These are phyloP conservation scores for Phenoliferia sp. DNA, from an alignment of 1,284 basidiomycete genomes.

Conservation along the genomic window DNA sequence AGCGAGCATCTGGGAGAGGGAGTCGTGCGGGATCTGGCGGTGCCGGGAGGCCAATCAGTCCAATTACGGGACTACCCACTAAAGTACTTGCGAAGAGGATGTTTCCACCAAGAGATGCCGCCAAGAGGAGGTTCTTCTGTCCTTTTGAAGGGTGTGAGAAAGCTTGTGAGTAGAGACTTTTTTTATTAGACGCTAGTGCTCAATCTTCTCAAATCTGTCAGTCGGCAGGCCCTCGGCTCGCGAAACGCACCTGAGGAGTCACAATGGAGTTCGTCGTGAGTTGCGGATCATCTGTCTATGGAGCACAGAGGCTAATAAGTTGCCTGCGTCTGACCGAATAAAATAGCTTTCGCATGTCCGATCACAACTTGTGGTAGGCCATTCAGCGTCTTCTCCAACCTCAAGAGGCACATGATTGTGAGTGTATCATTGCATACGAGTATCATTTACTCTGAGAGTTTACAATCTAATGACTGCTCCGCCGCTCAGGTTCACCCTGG, in stretches of 20 bases:
- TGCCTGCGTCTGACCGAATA: not conserved
- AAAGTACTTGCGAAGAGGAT: conserved; percentile 14
- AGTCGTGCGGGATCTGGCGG: not conserved
- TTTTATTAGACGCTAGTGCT: too few species aligned
- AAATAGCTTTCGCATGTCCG: conserved; percentile 17
- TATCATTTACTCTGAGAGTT: not conserved
- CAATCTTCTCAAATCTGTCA: not conserved
- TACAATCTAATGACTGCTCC: not conserved
- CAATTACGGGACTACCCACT: conserved; percentile 26
- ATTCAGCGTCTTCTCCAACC: conserved; percentile 27
- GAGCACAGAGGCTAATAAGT: not conserved
- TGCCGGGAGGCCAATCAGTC: conserved; percentile 9
- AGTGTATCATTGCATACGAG: not conserved
- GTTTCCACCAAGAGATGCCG: not conserved
- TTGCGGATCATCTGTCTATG: not conserved
- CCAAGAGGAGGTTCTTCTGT: not conserved
- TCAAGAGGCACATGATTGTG: conserved; percentile 28
- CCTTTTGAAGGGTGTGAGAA: not conserved
- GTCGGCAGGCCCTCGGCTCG: not conserved
- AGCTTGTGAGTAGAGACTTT: not conserved
- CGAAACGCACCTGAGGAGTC: not conserved
- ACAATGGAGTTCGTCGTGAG: not conserved
- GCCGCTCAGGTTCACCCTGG: not conserved
- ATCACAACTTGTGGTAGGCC: conserved; percentile 16
- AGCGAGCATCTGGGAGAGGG: not conserved